Evolutionary conservation across 1,284 basidiomycete species (phyloP), one percentile per base, ranked within the genome.

Genomic region (Lignosus rhinocerotis): DNA sequence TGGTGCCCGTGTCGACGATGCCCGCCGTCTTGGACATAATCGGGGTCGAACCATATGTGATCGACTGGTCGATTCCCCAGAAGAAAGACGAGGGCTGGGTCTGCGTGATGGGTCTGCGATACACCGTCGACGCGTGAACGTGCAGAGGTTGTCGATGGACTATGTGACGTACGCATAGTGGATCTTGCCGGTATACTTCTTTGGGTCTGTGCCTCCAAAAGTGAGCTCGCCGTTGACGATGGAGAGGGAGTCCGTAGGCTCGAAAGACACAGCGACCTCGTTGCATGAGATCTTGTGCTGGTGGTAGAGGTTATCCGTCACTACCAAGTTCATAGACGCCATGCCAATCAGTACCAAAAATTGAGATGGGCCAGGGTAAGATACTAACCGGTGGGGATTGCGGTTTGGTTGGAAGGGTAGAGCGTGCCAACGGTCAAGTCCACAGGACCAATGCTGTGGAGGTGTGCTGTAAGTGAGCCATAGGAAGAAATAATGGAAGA

Each of bases 21-120:
- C 86, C 86, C 25, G 84, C 79, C 14, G 79, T 81, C 31, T 56
- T 59, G 3, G 71, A 50, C 56, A 88, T 69, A 53, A 85, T 82
- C 33, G 69, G 72, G 14, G 69, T 78, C 25, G 25, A 25, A 25
- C 25, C 25, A 4, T 25, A 25, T 25, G 25, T 25, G 25, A 25
- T 25, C 25, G 25, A 75, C 72, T 87, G 78, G 67, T 84, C 73
- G 64, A 88, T 84, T 42, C 87, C 87, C 84, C 84, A 88, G 76
- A 78, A 88, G 38, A 72, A 61, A 51, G 65, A 73, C 9, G 84
- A 75, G 32, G 85, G 86, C 9, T 56, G 68, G 1, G 79, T 80
- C 10, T 61, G 65, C 2, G 84, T 86, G 48, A 82, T 41, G 8
- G 81, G 75, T 7, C 80, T 83, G 52, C 30, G 19, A 33, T n/a